Evolutionary conservation across 2,329 filamentous ascomycete species (phyloP).

Genomic region (Dactylellina parvicollis): DNA sequence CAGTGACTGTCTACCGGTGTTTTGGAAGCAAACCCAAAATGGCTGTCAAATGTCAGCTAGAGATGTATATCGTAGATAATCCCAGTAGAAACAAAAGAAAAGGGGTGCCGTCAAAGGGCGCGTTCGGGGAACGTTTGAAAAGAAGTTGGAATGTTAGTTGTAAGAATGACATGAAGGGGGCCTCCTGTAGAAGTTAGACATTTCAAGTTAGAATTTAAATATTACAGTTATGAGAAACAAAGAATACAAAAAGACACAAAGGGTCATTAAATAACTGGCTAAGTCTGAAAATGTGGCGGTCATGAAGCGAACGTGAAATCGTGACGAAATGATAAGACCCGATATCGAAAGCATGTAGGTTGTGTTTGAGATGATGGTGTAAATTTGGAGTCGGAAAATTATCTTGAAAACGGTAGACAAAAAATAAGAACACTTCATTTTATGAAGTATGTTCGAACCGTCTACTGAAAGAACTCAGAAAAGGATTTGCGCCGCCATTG

Average conservation of each 20-base stretch:
- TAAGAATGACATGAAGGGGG: slow-evolving; percentile 20
- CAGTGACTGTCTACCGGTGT: not conserved
- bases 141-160: not conserved
- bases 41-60: not conserved
- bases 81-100: slow-evolving; percentile 30
- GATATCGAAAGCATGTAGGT: not conserved
- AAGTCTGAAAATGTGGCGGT: slow-evolving; percentile 4
- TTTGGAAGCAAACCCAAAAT: not conserved
- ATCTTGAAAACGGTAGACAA: too few relatives aligned
- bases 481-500: slow-evolving; percentile 33
- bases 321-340: not conserved
- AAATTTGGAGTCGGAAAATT: too few relatives aligned
- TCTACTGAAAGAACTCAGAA: slow-evolving; percentile 19
- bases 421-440: too few relatives aligned
- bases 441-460: not conserved
- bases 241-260: not conserved
- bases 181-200: slow-evolving; percentile 21
- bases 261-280: slow-evolving; percentile 10
- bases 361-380: not conserved
- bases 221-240: slow-evolving; percentile 15
- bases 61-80: not conserved
- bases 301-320: slow-evolving; percentile 33
- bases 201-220: slow-evolving; percentile 27
- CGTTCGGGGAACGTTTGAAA: not conserved
- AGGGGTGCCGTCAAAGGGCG: slow-evolving; percentile 43